These are phyloP conservation scores for Macrophomina phaseolina DNA, from an alignment of 2,329 filamentous ascomycete species.

Conservation along the genomic window DNA sequence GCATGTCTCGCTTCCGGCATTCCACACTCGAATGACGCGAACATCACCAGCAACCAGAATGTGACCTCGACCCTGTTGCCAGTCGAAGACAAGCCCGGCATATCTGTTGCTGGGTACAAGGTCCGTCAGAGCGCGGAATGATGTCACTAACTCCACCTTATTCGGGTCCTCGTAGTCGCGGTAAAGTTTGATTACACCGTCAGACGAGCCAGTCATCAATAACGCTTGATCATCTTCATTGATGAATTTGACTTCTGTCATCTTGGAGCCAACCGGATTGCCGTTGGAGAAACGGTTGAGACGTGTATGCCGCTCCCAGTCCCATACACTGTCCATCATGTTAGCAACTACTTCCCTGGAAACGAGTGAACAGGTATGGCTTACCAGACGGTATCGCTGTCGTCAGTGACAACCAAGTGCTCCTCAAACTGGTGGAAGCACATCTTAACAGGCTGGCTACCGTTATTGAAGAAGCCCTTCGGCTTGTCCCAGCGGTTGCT, in stretches of 20 bases:
- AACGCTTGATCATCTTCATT: conserved; percentile 98
- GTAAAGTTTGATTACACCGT: conserved; percentile 93
- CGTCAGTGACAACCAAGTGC: conserved; percentile 90
- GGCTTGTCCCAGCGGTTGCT: conserved; percentile 86
- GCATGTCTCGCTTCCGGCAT: conserved; percentile 90
- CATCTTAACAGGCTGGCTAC: conserved; percentile 88
- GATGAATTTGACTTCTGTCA: conserved; percentile 95
- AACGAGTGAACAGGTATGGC: conserved; percentile 39
- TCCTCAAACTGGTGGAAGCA: conserved; percentile 98
- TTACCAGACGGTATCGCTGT: conserved; percentile 78
- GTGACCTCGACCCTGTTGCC: conserved; percentile 96
- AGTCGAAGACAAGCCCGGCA: conserved; percentile 95
- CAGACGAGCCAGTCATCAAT: conserved; percentile 91
- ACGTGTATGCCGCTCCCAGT: conserved; percentile 80
- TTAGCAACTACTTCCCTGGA: conserved; percentile 22
- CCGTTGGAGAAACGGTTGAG: conserved; percentile 91
- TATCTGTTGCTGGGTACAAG: conserved; percentile 94
- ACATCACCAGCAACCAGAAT: conserved; percentile 96
- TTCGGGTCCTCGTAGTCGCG: conserved; percentile 83
- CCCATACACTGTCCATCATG: conserved; percentile 69
- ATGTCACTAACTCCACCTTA: conserved; percentile 82
- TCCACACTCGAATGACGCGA: conserved; percentile 94
- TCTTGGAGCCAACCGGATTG: conserved; percentile 87
- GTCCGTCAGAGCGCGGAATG: conserved; percentile 91
- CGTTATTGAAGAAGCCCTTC: conserved; percentile 83